Evolutionary conservation across 2,329 filamentous ascomycete species (phyloP), one percentile per base, ranked within the genome.

Genomic region (Aureobasidium sp.): DNA sequence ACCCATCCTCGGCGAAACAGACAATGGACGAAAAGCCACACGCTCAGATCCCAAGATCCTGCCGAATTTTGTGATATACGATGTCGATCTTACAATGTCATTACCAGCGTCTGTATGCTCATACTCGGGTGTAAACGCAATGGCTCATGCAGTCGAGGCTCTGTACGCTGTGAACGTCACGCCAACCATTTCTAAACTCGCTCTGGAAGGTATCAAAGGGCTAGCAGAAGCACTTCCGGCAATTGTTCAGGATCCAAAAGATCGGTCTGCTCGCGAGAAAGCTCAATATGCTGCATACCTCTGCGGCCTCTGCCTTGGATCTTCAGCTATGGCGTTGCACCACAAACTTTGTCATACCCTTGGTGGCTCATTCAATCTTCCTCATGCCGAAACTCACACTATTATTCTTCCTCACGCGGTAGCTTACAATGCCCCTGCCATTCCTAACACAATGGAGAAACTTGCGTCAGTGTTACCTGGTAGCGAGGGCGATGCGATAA

Each of bases 281-380:
- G 84, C 83, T 14, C 77, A 83, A 1, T 86, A 86, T 67, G 85
- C 84, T 25, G 84, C 85, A 41, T 87, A 83, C 83, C 79, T 87
- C 1, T 87, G 83, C 66, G 84, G 83, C 34, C 79, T 77, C 27
- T 85, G 82, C 66, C 76, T 87, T 1, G 84, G 84, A 6, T 80
- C 75, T 62, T 81, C 83, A 2, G 79, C 79, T 59, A 87, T 87
- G 82, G 79, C 82, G 2, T 77, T 88, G 14, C 85, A 88, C 68
- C 85, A 88, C 72, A 88, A 88, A 69, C 78, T 88, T 2, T 87
- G 84, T 72, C 85, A 88, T 68, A 82, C 82, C 0, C 75, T 87
- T 1, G 85, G 85, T 29, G 85, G 85, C 8, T 81, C 77, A 66
- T 85, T 87, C 70, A 80, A 82, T 64, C 76, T 88, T 7, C 83